A percentile compares a stretch with the other conserved stretches of the same genome.
Conservation (phyloP, 106 monocot species). For the Dendrobium catenatum region DNA sequence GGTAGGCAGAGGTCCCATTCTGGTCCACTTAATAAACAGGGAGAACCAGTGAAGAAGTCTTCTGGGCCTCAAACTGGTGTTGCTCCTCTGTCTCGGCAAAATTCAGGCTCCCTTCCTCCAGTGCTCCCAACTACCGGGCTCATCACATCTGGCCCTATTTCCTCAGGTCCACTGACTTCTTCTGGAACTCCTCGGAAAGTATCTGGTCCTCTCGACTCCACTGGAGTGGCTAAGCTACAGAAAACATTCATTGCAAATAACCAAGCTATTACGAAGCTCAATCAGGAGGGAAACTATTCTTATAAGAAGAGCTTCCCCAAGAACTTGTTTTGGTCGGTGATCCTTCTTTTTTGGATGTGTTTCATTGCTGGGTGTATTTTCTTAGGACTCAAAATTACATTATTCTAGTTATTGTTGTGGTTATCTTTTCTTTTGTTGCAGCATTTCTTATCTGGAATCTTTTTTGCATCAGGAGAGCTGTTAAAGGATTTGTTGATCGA, state of each 20-base stretch:
- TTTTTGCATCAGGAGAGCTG: conserved; percentile 17
- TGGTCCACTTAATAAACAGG: conserved; percentile 54
- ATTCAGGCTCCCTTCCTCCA: conserved; percentile 13
- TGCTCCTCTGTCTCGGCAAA: conserved; percentile 8
- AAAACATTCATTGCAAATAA: conserved; percentile 8
- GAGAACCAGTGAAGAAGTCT: conserved; percentile 22
- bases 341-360: conserved; percentile 20
- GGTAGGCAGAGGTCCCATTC: conserved; percentile 50
- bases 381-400: conserved; percentile 11
- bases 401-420: conserved; percentile 11
- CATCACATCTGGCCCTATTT: conserved; percentile 19
- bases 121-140: conserved; percentile 15
- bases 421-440: conserved; percentile 10
- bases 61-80: conserved; percentile 17
- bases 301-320: conserved; percentile 17
- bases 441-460: conserved; percentile 9
- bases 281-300: conserved; percentile 9
- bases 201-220: conserved; percentile 17
- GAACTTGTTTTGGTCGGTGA: conserved; percentile 12
- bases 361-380: conserved; percentile 15
- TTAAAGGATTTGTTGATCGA: conserved; percentile 22
- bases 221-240: conserved; percentile 7
- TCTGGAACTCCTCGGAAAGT: conserved; percentile 11
- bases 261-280: conserved; percentile 18
- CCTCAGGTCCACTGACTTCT: conserved; percentile 16